Evolutionary conservation across 495 filamentous ascomycete genomes (phyloP), one percentile per base, ranked within the genome.

Genomic region (Chaetomium tenue): DNA sequence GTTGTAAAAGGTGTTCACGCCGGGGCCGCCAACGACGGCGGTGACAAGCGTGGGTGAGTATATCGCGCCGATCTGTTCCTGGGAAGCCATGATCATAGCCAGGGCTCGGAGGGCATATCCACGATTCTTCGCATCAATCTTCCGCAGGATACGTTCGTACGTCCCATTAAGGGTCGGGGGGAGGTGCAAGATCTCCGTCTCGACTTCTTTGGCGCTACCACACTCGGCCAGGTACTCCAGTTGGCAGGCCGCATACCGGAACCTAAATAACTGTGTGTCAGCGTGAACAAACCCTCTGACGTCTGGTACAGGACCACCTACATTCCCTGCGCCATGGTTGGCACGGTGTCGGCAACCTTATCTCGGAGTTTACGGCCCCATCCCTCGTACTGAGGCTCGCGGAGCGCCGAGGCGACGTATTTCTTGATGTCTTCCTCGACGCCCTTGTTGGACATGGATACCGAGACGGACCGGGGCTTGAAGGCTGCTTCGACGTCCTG

Each of bases 191-290:
- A 81, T 55, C 11, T 74, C 71, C 23, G 66, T 56, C 6, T 55
- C 11, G 22, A 79, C 62, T 15, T 70, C 64, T 6, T 11, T 13
- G 9, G 63, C 50, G 39, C 60, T 61, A 26, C 16, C 30, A 5
- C 39, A 67, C 33, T 28, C 71, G 71, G 33, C 73, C 8, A 83
- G 53, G 0, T 73, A 69, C 54, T 81, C 75, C 9, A 83, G 65
- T 63, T 82, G 79, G 61, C 78, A 80, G 7, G 74, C 72, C 5
- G 76, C 76, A 75, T 77, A 82, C 16, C 77, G 77, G 57, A 81
- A 69, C 20, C 46, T 50, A 8, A 48, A 48, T 65, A 33, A 2
- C 4, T 7, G 12, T 11, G 16, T 9, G 57, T 47, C 42, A 60
- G 46, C 18, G 8, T 30, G 4, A 30, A 6, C 8, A 30, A 30